Conservation (phyloP, 1,139 yeast species). For the Yamadazyma jaroonii region DNA sequence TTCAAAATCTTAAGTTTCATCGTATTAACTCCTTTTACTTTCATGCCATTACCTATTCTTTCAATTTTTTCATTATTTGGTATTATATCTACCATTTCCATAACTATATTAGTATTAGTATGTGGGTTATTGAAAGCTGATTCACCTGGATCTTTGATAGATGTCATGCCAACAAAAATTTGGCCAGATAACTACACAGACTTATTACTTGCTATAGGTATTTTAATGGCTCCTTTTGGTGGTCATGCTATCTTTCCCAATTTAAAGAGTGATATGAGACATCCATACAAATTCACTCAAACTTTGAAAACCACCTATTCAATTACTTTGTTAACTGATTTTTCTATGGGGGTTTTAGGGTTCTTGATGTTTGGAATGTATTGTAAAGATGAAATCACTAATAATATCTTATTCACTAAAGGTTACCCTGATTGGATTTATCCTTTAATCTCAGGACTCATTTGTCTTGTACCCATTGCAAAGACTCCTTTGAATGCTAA, state of each 20-base stretch:
- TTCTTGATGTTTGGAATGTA: constrained; percentile 81
- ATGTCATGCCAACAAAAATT: constrained; percentile 44
- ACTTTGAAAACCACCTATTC: constrained; percentile 47
- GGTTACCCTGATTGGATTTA: constrained; percentile 75
- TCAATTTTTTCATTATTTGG: constrained; percentile 46
- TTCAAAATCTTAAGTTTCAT: constrained; percentile 39
- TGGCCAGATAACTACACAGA: constrained; percentile 44
- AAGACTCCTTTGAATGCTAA: constrained; percentile 86
- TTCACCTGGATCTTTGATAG: constrained; percentile 43
- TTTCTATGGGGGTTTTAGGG: constrained; percentile 76
- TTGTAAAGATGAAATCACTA: constrained; percentile 82
- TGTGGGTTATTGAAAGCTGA: constrained; percentile 39
- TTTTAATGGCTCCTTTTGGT: constrained; percentile 61
- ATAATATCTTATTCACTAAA: constrained; percentile 61
- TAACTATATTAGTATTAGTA: constrained; percentile 36
- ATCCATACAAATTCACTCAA: constrained; percentile 44
- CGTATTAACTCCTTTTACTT: constrained; percentile 47
- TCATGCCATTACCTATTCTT: constrained; percentile 43
- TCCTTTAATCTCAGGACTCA: constrained; percentile 61
- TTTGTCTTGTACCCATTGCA: constrained; percentile 82
- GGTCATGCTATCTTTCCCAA: constrained; percentile 64
- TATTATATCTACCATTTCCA: constrained; percentile 43
- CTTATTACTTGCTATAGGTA: constrained; percentile 51
- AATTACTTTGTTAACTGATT: constrained; percentile 70
- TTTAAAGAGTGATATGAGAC: constrained; percentile 55